Percentiles rank a stretch among this genome's conserved stretches.
Conservation (phyloP, 768 basidiomycete genomes). For the Suillus fuscotomentosus region DNA sequence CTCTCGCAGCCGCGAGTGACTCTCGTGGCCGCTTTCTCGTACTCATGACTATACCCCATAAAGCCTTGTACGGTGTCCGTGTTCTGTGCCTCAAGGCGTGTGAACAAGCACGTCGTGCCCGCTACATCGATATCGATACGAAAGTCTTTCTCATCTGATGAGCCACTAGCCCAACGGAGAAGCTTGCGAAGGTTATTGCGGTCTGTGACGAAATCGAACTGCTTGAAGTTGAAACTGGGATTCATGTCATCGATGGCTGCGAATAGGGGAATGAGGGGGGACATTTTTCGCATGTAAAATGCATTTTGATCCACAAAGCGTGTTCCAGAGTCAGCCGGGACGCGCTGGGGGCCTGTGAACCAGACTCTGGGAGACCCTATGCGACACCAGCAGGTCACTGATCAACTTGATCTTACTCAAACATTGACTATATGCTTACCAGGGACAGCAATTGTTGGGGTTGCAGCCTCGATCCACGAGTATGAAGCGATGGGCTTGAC, state of each 20-base stretch:
- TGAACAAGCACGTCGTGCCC: slow-evolving; percentile 60
- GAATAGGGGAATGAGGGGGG: slow-evolving; percentile 54
- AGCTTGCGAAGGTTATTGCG: slow-evolving; percentile 66
- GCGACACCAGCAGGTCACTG: slow-evolving; percentile 7
- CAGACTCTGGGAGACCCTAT: slow-evolving; percentile 62
- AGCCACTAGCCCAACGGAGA: slow-evolving; percentile 47
- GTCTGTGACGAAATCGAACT: slow-evolving; percentile 55
- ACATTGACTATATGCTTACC: slow-evolving; percentile 25
- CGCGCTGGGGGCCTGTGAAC: slow-evolving; percentile 51
- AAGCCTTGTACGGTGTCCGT: slow-evolving; percentile 16
- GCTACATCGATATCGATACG: slow-evolving; percentile 69
- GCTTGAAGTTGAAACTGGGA: slow-evolving; percentile 21
- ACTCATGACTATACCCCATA: slow-evolving; percentile 56
- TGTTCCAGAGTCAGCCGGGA: slow-evolving; percentile 52
- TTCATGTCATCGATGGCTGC: slow-evolving; percentile 50
- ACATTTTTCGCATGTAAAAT: slow-evolving; percentile 36
- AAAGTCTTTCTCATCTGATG: slow-evolving; percentile 41
- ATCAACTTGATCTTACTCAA: background rate
- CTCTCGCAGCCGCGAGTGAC: slow-evolving; percentile 47
- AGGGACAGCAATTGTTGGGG: slow-evolving; percentile 53
- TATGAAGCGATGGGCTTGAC: slow-evolving; percentile 49
- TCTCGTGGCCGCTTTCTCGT: slow-evolving; percentile 56
- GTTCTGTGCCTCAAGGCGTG: slow-evolving; percentile 47
- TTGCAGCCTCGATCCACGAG: slow-evolving; percentile 44
- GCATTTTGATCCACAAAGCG: slow-evolving; percentile 59